Evolutionary conservation across 306 rosid species (phyloP), one percentile per base, ranked within the genome.

Genomic region (Leucaena leucocephala): DNA sequence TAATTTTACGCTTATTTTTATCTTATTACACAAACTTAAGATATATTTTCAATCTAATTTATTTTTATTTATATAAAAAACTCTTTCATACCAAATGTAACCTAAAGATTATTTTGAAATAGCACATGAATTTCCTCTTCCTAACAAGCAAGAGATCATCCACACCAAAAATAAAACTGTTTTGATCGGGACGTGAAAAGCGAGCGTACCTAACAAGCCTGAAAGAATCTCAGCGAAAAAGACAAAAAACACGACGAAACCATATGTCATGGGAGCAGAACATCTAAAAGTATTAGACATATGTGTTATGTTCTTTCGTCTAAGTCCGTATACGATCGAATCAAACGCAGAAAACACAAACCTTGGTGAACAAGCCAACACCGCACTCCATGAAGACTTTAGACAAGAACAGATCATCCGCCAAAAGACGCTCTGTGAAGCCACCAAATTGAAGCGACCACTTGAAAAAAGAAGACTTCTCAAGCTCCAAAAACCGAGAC

Each of bases 291-390:
- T 8, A 52, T 5, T 5, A 5, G 12, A 54, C 67, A 73, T 2
- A 19, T 54, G 1, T 6, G 7, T 33, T 8, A 8, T 34, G 9
- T 50, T 72, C 61, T 14, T 22, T 22, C 9, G 9, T 9, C 35
- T 2, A 68, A 19, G 49, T 40, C 10, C 27, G 2, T 16, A 43
- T 11, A 21, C 17, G 59, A 71, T 14, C 17, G 1, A 71, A 46
- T 17, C 35, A 59, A 27, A 39, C 3, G 69, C 43, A 58, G 58
- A 46, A 38, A 43, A 52, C 3, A 48, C 11, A 42, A 71, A 95
- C 98, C 98, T 95, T 95, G 27, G 98, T 91, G 81, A 92, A 92
- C 81, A 95, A 66, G 45, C 98, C 98, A 76, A 95, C 98, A 45
- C 98, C 98, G 68, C 98, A 95, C 69, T 95, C 98, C 82, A 95